Conservation (phyloP, 2,329 filamentous ascomycete genomes). For the Aphanoascus verrucosus region DNA sequence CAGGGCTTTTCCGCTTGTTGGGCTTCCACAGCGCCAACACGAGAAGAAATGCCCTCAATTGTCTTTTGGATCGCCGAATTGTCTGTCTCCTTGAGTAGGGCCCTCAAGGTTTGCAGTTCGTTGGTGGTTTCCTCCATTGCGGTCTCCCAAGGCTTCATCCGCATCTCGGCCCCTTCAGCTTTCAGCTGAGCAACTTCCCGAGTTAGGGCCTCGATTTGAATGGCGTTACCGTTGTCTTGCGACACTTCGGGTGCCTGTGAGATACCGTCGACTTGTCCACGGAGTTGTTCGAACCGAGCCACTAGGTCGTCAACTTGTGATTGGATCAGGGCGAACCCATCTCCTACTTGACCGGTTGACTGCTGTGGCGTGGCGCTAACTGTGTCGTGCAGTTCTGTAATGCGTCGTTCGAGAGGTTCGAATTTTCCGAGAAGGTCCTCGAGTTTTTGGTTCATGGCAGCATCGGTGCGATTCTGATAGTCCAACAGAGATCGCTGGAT, state of each 20-base stretch:
- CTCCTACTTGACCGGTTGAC: background rate
- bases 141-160: background rate
- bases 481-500: background rate
- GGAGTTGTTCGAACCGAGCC: slow-evolving; percentile 4
- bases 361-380: slow-evolving; percentile 1
- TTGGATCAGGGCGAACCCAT: background rate
- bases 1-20: background rate
- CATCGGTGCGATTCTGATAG: background rate
- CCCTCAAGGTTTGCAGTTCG: background rate
- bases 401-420: slow-evolving; percentile 1
- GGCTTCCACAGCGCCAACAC: background rate
- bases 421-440: background rate
- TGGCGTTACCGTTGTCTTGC: background rate
- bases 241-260: background rate
- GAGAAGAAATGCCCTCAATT: background rate
- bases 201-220: background rate
- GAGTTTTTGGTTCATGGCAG: background rate
- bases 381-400: background rate
- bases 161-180: background rate
- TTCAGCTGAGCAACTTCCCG: background rate
- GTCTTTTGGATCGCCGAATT: background rate
- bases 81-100: background rate
- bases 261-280: background rate
- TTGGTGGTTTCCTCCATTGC: background rate
- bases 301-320: background rate